A percentile compares a stretch with the other conserved stretches of the same genome.
phyloP scores from a whole-genome alignment of 148 eudicot species.

The Limonium bicolor region DNA sequence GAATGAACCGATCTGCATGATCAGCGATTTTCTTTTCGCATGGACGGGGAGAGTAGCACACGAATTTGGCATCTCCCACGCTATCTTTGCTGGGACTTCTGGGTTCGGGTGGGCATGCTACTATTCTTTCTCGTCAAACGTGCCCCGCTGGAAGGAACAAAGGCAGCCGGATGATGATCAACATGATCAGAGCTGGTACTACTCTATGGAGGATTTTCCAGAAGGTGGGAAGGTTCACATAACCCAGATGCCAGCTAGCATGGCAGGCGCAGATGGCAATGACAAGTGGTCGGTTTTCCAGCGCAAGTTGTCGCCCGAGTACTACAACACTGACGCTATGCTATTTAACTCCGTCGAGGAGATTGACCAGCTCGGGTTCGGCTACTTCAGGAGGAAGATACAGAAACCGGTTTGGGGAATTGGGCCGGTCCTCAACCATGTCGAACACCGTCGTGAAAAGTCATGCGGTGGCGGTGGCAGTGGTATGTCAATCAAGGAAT shows the following conservation, averaged over 20 bases:
- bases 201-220: constrained; percentile 20
- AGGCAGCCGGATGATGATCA: no score
- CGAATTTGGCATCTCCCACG: constrained; percentile 23
- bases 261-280: constrained; percentile 13
- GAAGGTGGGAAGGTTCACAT: constrained; percentile 26
- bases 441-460: neutral
- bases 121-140: constrained; percentile 22
- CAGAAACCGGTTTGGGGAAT: constrained; percentile 26
- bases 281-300: constrained; percentile 18
- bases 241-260: constrained; percentile 18
- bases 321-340: constrained; percentile 19
- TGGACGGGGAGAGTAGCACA: constrained; percentile 26
- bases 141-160: constrained; percentile 19
- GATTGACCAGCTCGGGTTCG: constrained; percentile 27
- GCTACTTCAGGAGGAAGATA: constrained; percentile 24
- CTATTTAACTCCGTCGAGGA: constrained; percentile 36
- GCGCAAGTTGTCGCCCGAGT: constrained; percentile 13
- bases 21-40: constrained; percentile 40
- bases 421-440: constrained; percentile 24
- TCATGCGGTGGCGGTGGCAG: neutral
- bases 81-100: constrained; percentile 17
- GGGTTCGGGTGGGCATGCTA: constrained; percentile 32
- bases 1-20: constrained; percentile 24
- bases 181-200: constrained; percentile 11
- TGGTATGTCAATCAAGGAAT: constrained; percentile 11